Base-by-base conservation (phyloP, 169 alveolate species). In the Ichthyophthirius multifiliis region DNA sequence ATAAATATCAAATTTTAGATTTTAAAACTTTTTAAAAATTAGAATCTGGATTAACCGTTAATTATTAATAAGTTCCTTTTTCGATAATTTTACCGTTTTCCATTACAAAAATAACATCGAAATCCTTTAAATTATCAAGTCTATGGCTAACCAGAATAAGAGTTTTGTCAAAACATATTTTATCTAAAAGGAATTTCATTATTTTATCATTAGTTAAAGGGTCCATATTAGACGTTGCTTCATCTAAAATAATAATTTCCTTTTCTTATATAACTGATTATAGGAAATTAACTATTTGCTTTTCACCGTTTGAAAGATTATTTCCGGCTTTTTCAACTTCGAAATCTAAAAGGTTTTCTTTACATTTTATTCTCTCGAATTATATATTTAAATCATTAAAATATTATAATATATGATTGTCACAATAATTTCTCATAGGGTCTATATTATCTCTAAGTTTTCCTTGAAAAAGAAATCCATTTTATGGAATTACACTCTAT, bases 111-210 rank as follows among this genome's bases (percentile, higher is more conserved):
- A 78, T 67, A 13, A 55, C 35, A 65, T 78, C 84, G 43, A 78
- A 78, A 0, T 78, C n/a, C 45, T 78, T 18, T 5, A 78, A 55
- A 15, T 78, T 78, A 41, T 78, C 84, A n/a, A 78, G 43, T 41
- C 78, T 43, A 78, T 78, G 84, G 3, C 78, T 64, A 7, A 78
- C 65, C 9, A 78, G 44, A 1, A 78, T 27, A 43, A 78, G 35
- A 4, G 84, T 78, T 35, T 78, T 78, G 34, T 65, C 44, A 3
- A 64, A 15, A 13, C 43, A 27, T 16, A 64, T 35, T 31, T 55
- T 55, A 55, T 44, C 32, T 30, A 78, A 63, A 32, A 78, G 18
- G 13, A 31, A 30, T 5, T 65, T 47, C 64, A 78, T 78, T 5
- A 78, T 78, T 32, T 65, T 65, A 31, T 78, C 44, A 44, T 78